Percentiles rank a stretch among this genome's conserved stretches.
Conservation (phyloP, 345 rosid genomes). For the Acer yangbiense region DNA sequence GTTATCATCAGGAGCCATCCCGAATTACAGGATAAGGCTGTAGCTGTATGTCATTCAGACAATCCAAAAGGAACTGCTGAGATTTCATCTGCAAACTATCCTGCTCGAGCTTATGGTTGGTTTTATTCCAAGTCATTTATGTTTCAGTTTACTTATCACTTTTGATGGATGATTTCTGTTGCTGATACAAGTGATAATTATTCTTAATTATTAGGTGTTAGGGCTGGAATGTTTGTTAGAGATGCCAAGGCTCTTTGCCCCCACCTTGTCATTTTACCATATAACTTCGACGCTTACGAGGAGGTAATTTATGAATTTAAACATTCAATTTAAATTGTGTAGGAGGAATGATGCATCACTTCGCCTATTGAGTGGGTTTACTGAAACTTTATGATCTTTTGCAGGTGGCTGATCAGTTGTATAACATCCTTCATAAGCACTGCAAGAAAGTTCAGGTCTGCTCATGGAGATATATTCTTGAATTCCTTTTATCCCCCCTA, state of each 20-base stretch:
- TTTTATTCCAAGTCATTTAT: conserved; percentile 30
- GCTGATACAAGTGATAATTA: conserved; percentile 13
- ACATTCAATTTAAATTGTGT: conserved; percentile 10
- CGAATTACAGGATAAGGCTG: conserved; percentile 76
- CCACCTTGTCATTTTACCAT: conserved; percentile 77
- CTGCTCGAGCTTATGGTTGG: conserved; percentile 88
- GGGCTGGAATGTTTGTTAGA: conserved; percentile 94
- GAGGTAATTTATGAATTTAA: conserved; percentile 48
- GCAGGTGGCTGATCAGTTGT: conserved; percentile 94
- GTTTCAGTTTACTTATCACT: conserved; percentile 18
- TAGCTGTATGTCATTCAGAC: conserved; percentile 92
- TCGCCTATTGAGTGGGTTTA: conserved; percentile 11
- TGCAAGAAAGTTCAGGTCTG: conserved; percentile 82
- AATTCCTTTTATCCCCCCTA: conserved; percentile 4
- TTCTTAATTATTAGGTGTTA: conserved; percentile 53
- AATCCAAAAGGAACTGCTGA: conserved; percentile 96
- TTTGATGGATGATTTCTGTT: conserved; percentile 10
- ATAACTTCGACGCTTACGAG: conserved; percentile 88
- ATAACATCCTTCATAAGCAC: conserved; percentile 81
- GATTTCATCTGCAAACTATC: conserved; percentile 95
- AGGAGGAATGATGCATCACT: not conserved
- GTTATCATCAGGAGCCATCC: conserved; percentile 79
- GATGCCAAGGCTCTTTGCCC: conserved; percentile 90
- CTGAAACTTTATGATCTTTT: conserved; percentile 14
- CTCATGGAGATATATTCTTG: conserved; percentile 14